Percentiles rank a stretch among this genome's conserved stretches.
phyloP scores from a whole-genome alignment of 306 rosid genomes.

The Urtica urens region DNA sequence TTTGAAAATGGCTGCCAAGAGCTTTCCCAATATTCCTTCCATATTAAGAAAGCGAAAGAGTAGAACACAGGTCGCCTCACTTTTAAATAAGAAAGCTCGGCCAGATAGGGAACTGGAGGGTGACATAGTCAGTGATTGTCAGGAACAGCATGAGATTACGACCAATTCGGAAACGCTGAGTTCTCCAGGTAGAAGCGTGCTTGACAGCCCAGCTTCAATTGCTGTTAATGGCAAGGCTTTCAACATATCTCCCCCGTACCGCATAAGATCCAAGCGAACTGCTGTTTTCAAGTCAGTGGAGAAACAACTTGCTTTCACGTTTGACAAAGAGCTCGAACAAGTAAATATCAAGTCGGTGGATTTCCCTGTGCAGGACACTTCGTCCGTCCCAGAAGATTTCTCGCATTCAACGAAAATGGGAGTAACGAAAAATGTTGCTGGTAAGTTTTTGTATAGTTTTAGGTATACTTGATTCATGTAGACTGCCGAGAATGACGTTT shows the following conservation, averaged over 20 bases:
- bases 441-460: slow-evolving; percentile 25
- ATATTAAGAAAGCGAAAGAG: slow-evolving; percentile 69
- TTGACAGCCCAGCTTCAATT: slow-evolving; percentile 34
- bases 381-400: slow-evolving; percentile 32
- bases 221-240: slow-evolving; percentile 37
- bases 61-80: slow-evolving; percentile 23
- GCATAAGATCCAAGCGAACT: slow-evolving; percentile 72
- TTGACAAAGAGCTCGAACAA: slow-evolving; percentile 51
- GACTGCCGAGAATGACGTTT: too few relatives aligned
- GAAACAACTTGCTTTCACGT: slow-evolving; percentile 76
- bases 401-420: slow-evolving; percentile 39
- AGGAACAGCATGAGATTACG: slow-evolving; percentile 24
- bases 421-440: slow-evolving; percentile 35
- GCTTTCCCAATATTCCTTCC: slow-evolving; percentile 88
- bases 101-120: slow-evolving; percentile 23
- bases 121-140: slow-evolving; percentile 22
- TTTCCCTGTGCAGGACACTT: slow-evolving; percentile 28
- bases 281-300: slow-evolving; percentile 75
- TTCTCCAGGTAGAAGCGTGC: slow-evolving; percentile 29
- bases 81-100: slow-evolving; percentile 29
- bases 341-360: slow-evolving; percentile 25
- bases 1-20: slow-evolving; percentile 73
- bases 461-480: too few relatives aligned
- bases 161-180: slow-evolving; percentile 24
- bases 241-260: slow-evolving; percentile 92